A percentile compares a stretch with the other conserved stretches of the same genome.
Evolutionary conservation across 2,329 filamentous ascomycete genomes (phyloP).

Genomic region (Capronia coronata): DNA sequence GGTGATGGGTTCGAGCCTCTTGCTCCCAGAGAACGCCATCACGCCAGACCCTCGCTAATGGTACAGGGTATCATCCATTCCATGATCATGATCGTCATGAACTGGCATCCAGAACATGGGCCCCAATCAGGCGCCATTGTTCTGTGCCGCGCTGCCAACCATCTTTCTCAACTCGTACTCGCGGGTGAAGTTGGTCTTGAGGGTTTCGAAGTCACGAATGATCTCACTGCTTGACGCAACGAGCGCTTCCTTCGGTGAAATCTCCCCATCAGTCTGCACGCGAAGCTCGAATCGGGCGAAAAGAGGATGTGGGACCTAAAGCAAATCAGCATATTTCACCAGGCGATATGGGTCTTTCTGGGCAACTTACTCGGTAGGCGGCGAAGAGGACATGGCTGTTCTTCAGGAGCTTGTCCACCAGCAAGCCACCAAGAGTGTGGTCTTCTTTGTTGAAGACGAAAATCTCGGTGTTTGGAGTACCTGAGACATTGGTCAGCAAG

Average conservation of each 20-base stretch:
- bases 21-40: constrained; percentile 2
- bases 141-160: constrained; percentile 57
- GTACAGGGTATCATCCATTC: constrained; percentile 21
- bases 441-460: constrained; percentile 97
- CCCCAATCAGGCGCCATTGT: constrained; percentile 13
- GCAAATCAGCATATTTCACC: constrained; percentile 9
- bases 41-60: constrained; percentile 8
- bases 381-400: constrained; percentile 80
- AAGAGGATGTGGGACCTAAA: constrained; percentile 41
- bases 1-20: neutral
- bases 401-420: constrained; percentile 77
- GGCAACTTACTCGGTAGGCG: constrained; percentile 70
- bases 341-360: neutral
- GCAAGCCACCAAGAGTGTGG: constrained; percentile 86
- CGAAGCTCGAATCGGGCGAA: constrained; percentile 61
- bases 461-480: constrained; percentile 88
- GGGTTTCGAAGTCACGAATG: constrained; percentile 69
- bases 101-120: neutral
- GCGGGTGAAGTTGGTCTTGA: constrained; percentile 84
- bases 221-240: constrained; percentile 73
- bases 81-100: constrained; percentile 4
- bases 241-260: constrained; percentile 84
- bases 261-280: constrained; percentile 81
- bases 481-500: constrained; percentile 40
- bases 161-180: constrained; percentile 87